A percentile compares a stretch with the other conserved stretches of the same genome.
Conservation (phyloP, 1,139 yeast genomes). For the Debaryomyces subglobosus region DNA sequence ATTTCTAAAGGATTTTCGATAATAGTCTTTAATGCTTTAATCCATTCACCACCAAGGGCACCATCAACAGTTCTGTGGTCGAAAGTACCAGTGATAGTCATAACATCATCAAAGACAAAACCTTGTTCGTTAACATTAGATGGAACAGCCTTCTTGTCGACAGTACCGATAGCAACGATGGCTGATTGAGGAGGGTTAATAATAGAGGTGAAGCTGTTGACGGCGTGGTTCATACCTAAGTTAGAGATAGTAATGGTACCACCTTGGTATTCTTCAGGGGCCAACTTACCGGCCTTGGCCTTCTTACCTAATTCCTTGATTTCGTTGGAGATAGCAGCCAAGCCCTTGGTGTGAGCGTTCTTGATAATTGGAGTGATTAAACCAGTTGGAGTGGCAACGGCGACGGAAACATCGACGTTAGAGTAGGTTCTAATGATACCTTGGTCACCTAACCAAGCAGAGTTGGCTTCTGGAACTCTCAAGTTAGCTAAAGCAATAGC, state of each 20-base stretch:
- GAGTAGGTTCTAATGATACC: constrained; percentile 90
- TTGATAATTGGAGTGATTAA: constrained; percentile 93
- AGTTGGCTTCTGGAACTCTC: constrained; percentile 92
- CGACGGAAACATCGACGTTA: constrained; percentile 95
- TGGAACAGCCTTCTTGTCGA: constrained; percentile 90
- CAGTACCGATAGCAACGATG: constrained; percentile 91
- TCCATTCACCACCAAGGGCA: constrained; percentile 96
- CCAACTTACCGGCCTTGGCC: constrained; percentile 90
- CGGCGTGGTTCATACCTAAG: constrained; percentile 98
- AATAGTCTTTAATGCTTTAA: constrained; percentile 87
- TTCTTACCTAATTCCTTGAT: constrained; percentile 94
- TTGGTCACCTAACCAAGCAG: constrained; percentile 89
- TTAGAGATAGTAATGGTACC: constrained; percentile 98
- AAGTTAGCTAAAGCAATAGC: constrained; percentile 89
- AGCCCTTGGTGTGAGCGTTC: constrained; percentile 85
- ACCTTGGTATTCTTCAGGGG: constrained; percentile 98
- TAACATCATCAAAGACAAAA: constrained; percentile 86
- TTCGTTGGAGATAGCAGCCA: constrained; percentile 76
- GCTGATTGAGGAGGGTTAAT: constrained; percentile 97
- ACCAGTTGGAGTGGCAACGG: constrained; percentile 98
- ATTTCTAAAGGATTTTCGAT: constrained; percentile 96
- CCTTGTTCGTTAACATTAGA: constrained; percentile 91
- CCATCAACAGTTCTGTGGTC: constrained; percentile 98
- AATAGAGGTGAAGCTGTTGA: constrained; percentile 88
- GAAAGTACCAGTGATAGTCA: constrained; percentile 92